Evolutionary conservation across 495 filamentous ascomycete genomes (phyloP).

Genomic region (Penicillium mononematosum): DNA sequence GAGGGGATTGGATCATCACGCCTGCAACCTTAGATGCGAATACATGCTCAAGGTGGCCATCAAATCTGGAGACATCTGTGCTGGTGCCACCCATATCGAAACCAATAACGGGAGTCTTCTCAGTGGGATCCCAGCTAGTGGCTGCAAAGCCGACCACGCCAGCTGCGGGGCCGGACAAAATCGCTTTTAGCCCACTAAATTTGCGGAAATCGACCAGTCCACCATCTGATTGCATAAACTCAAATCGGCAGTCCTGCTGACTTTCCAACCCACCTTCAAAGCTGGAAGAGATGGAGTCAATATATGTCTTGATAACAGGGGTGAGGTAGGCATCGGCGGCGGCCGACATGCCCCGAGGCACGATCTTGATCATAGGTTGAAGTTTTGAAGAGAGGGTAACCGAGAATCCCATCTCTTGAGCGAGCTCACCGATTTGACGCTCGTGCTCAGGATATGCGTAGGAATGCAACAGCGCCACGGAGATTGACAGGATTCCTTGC

Average conservation of each 20-base stretch:
- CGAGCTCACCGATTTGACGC: slow-evolving; percentile 46
- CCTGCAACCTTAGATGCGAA: slow-evolving; percentile 97
- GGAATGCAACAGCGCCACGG: slow-evolving; percentile 54
- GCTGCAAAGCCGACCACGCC: slow-evolving; percentile 91
- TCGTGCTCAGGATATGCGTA: slow-evolving; percentile 58
- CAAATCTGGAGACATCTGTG: slow-evolving; percentile 92
- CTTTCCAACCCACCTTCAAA: slow-evolving; percentile 54
- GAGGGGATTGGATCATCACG: slow-evolving; percentile 90
- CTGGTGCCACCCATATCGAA: slow-evolving; percentile 98
- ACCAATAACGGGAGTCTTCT: slow-evolving; percentile 87
- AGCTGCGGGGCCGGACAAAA: slow-evolving; percentile 60
- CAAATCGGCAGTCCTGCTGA: slow-evolving; percentile 47
- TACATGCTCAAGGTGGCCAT: slow-evolving; percentile 92
- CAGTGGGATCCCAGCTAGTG: slow-evolving; percentile 84
- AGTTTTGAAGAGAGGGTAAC: slow-evolving; percentile 57
- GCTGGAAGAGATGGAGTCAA: slow-evolving; percentile 74
- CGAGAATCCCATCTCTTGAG: slow-evolving; percentile 50
- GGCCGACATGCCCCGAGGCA: slow-evolving; percentile 82
- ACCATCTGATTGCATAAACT: slow-evolving; percentile 59
- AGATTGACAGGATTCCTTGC: slow-evolving; percentile 50
- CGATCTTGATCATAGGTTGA: slow-evolving; percentile 84
- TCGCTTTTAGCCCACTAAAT: slow-evolving; percentile 59
- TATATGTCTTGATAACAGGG: slow-evolving; percentile 93
- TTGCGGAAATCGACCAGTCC: slow-evolving; percentile 55
- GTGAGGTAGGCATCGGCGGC: slow-evolving; percentile 97